Percentiles rank a stretch among this genome's conserved stretches.
These are phyloP conservation scores for Candida tetrigidarum DNA, from an alignment of 1,139 yeast species.

Conservation along the genomic window DNA sequence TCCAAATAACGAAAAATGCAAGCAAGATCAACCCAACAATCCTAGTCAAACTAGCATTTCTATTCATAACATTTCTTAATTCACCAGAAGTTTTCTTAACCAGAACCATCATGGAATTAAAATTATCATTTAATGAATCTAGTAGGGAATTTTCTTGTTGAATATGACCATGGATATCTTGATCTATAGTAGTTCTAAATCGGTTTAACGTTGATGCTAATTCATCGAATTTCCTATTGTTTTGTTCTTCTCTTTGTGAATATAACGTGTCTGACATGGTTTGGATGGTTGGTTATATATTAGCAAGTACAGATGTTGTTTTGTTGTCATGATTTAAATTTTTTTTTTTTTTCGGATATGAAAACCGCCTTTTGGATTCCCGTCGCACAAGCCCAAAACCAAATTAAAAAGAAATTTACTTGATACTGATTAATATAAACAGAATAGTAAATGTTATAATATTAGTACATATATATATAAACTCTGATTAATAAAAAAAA, in stretches of 20 bases:
- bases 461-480: neutral
- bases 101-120: constrained; percentile 61
- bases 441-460: neutral
- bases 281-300: neutral
- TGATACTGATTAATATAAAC: too few species aligned
- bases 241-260: constrained; percentile 49
- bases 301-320: too few species aligned
- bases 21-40: constrained; percentile 54
- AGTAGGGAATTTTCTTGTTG: constrained; percentile 53
- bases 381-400: too few species aligned
- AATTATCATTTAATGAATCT: constrained; percentile 60
- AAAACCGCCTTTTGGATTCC: neutral
- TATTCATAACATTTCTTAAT: constrained; percentile 53
- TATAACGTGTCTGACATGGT: constrained; percentile 41
- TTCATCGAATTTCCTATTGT: constrained; percentile 49
- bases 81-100: constrained; percentile 71
- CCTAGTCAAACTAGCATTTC: constrained; percentile 48
- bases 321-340: neutral
- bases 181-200: constrained; percentile 47
- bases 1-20: constrained; percentile 68
- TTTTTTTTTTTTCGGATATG: neutral
- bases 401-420: too few species aligned
- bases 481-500: too few species aligned
- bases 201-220: constrained; percentile 50
- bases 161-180: constrained; percentile 47